phyloP scores from a whole-genome alignment of 345 rosid species.

The Erysimum cheiranthoides region DNA sequence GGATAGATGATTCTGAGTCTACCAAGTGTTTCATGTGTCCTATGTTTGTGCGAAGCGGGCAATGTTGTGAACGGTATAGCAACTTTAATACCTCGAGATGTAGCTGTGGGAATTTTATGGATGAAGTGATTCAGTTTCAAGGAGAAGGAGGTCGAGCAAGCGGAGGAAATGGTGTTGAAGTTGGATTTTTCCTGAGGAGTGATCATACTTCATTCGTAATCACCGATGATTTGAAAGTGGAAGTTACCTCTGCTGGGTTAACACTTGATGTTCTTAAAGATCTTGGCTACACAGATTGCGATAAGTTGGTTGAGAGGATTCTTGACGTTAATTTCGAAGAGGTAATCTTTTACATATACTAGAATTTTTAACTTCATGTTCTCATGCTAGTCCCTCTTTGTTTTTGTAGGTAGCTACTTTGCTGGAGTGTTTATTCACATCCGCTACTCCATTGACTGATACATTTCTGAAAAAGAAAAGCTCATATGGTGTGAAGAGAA shows the following conservation, averaged over 20 bases:
- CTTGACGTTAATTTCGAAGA: not conserved
- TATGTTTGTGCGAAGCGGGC: not conserved
- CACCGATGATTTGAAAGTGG: constrained; percentile 11
- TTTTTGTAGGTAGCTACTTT: not conserved
- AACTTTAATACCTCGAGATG: not conserved
- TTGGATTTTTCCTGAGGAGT: not conserved
- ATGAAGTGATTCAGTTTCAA: not conserved
- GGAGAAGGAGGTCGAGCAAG: too few species aligned
- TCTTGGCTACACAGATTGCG: not conserved
- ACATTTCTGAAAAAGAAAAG: constrained; percentile 1
- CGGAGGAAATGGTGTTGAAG: not conserved
- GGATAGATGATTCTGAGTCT: not conserved
- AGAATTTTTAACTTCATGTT: not conserved
- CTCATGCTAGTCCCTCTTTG: not conserved
- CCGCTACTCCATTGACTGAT: not conserved
- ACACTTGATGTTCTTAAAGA: constrained; percentile 1
- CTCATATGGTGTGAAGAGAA: not conserved
- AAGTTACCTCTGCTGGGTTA: not conserved
- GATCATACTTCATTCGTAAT: constrained; percentile 11
- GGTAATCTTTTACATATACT: not conserved
- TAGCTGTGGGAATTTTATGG: constrained; percentile 4
- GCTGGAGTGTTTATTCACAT: not conserved
- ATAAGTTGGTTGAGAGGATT: constrained; percentile 2
- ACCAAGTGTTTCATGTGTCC: constrained; percentile 11
- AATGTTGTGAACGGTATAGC: not conserved